Base-by-base conservation (phyloP, 179 eudicot genomes). In the Gypsophila paniculata region DNA sequence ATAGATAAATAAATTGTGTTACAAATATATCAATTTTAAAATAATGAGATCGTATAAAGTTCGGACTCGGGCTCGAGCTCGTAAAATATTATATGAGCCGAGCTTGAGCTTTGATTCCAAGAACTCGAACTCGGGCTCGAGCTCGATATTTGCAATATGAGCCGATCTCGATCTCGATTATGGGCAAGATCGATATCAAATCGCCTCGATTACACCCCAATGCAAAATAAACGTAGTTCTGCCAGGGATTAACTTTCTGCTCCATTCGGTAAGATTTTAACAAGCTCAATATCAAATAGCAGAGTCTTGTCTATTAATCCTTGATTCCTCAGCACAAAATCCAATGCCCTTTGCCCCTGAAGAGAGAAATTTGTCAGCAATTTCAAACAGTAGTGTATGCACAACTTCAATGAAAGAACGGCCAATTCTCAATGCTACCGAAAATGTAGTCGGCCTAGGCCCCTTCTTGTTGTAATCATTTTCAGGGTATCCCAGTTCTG, bases 291-390 rank as follows among this genome's bases (percentile, higher is more conserved):
- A 81, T 94, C 99, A 71, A 94, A 94, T 77, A 94, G 70, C 65
- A 94, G 92, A 57, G 99, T 94, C 77, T 93, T 94, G 77, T 94
- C 97, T 64, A 94, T 91, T 80, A 94, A 83, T 69, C 99, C 99
- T 80, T 88, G 94, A 78, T 94, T 94, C 76, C 83, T 78, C 84
- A 91, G 82, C 74, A 93, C 98, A 85, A 93, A 93, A 85, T 84
- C 89, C 85, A 94, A 73, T 12, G 99, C 96, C 79, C 97, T 76
- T 84, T 93, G 98, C 15, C 99, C 99, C 99, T 94, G 82, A 64
- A 6, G 57, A 76, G 12, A 72, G 3, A 69, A 46, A 22, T 72
- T 69, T 2, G 38, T 76, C 42, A 61, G 34, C 25, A 13, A 46
- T 17, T 52, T 53, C 14, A 17, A 53, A 46, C 54, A 68, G 8